Evolutionary conservation across 1,284 basidiomycete species (phyloP), one percentile per base, ranked within the genome.

Genomic region (Omphalotus olearius): DNA sequence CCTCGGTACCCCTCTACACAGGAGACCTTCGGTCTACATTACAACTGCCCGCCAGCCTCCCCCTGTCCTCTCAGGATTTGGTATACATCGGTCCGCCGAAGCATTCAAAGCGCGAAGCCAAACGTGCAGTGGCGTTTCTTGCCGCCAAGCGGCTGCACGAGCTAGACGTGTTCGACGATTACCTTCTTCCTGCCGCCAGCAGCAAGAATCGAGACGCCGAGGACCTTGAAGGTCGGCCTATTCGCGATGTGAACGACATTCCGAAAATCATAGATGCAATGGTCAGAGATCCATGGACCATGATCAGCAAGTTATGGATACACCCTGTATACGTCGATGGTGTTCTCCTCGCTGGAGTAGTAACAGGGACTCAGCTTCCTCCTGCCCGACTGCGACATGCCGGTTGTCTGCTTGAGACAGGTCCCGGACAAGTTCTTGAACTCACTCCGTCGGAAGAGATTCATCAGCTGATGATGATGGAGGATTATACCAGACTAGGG

Each of bases 81-180:
- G 64, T 70, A 5, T 84, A 79, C 55, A 61, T 66, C 9, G 89
- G 90, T 0, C 80, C 82, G 1, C 53, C 57, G 7, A 79, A 78
- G 52, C 69, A 71, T 30, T 80, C 85, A 9, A 92, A 91, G 65
- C 83, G 78, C 57, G 88, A 89, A 62, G 90, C 91, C 1, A 90
- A 83, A 61, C 82, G 89, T 14, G 83, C 86, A 1, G 90, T 80
- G 7, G 87, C 90, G 0, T 93, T 91, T 62, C 66, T 79, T 53
- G 88, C 86, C 1, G 86, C 89, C 20, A 82, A 79, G 57, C 69
- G 73, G 3, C 71, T 94, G 17, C 78, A 85, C 56, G 69, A 72
- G 36, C 69, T 89, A n/a, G 78, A 84, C 43, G 83, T 90, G 4
- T 85, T 93, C 59, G 85, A 93, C 59, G 82, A 90, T 50, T 84